Conservation (phyloP, 1,284 basidiomycete genomes). For the Xanthoconium separans region DNA sequence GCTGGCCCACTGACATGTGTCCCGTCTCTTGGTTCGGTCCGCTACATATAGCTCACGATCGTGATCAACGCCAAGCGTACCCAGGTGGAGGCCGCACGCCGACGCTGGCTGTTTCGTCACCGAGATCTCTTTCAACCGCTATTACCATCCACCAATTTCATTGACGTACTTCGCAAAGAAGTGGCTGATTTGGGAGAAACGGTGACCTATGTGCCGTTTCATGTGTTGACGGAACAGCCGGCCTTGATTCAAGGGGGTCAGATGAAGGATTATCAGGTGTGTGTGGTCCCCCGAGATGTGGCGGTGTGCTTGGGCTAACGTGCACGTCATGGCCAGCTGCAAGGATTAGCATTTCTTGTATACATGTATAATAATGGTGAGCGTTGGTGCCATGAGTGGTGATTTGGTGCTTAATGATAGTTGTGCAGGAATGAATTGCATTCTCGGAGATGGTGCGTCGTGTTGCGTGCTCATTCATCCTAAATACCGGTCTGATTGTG, state of each 20-base stretch:
- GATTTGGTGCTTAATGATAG: neutral
- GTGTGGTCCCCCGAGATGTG: neutral
- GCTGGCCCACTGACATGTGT: neutral
- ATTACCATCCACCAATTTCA: conserved; percentile 37
- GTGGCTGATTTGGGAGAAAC: conserved; percentile 19
- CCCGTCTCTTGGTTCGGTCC: neutral
- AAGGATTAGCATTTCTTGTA: conserved; percentile 52
- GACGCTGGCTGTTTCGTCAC: conserved; percentile 42
- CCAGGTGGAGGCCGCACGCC: conserved; percentile 37
- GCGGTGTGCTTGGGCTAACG: conserved; percentile 4
- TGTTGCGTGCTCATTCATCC: neutral
- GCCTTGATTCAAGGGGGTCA: conserved; percentile 42
- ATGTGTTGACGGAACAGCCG: conserved; percentile 45
- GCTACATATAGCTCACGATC: conserved; percentile 36
- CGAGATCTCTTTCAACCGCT: conserved; percentile 41
- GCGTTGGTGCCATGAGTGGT: neutral
- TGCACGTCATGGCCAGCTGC: conserved; percentile 35
- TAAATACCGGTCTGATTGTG: conserved; percentile 7
- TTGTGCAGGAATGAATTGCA: conserved; percentile 52
- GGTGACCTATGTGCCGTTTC: conserved; percentile 36
- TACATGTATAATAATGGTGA: conserved; percentile 58
- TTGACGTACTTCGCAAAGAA: conserved; percentile 30
- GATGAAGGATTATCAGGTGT: conserved; percentile 62
- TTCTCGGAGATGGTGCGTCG: conserved; percentile 55
- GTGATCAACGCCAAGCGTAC: conserved; percentile 36